Evolutionary conservation across 148 eudicot species (phyloP), one percentile per base, ranked within the genome.

Genomic region (Rhododendron kiyosumense): DNA sequence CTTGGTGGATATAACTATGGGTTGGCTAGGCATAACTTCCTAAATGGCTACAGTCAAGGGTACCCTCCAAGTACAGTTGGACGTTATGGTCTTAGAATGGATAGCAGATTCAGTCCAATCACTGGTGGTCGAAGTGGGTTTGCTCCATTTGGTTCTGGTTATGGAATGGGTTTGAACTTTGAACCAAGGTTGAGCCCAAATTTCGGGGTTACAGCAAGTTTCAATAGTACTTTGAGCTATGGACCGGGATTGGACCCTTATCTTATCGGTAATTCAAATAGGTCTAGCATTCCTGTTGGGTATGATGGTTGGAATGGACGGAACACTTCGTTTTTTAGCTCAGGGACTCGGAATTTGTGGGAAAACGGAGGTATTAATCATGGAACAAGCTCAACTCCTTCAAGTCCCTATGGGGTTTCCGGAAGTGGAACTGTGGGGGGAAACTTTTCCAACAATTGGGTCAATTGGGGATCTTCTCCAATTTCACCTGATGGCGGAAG

Each of bases 11-110:
- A 88, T 78, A 83, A 73, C 41, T 85, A 85, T 79, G 77, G 86
- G 48, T 24, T 86, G 67, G 81, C 20, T 57, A 83, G 87, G 84
- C 57, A 34, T 83, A 83, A 73, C 75, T 46, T 88, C 57, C 86
- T 88, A 52, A 85, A 71, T 83, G 88, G 78, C 48, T 88, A 88
- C 61, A 78, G 46, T 85, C 96, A 91, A 86, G 93, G 93, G 36
- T 94, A 88, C 65, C 88, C 89, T 88, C 93, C 92, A 51, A 90
- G 81, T 81, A 63, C 89, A 28, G 54, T 90, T 51, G 94, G 93
- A 85, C 93, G 93, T 51, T 92, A 92, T 88, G 94, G 94, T n/a
- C 90, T 91, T 81, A 85, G 93, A 85, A 87, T 92, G 90, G 94
- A 94, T 88, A 88, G 93, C 38, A 90, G 94, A 89, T 91, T 88